Base-by-base conservation (phyloP, 148 eudicot genomes). In the Amaranthus cruentus region DNA sequence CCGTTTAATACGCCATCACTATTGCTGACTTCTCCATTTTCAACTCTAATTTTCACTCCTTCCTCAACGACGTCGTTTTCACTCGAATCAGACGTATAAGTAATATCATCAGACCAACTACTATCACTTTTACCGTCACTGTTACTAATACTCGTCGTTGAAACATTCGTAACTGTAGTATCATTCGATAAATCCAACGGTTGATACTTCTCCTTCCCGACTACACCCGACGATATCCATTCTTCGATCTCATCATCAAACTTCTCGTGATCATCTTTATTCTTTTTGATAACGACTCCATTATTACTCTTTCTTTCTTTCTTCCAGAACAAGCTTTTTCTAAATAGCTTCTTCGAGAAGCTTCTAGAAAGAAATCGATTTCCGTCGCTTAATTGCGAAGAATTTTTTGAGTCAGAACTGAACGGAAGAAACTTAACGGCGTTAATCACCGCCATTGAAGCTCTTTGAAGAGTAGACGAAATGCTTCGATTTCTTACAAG, bases 401-500 rank as follows among this genome's bases (percentile, higher is more conserved):
- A 55, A 15, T 42, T 12, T 53, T 66, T 12, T 3, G 66, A 46
- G 21, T 76, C 18, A 69, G 84, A 69, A 2, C 10, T 69, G 4
- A 85, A 86, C 53, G 85, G 91, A 43, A 91, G 71, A 15, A 76
- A 74, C 68, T 82, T 87, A 18, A 87, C 89, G 54, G 86, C 91
- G 78, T 75, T 81, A 28, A 90, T 82, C 3, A 86, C 69, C 43
- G 83, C 90, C 71, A 58, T 56, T 0, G 90, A 89, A 0, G 95
- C 91, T 68, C 79, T 70, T 4, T 71, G 86, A 6, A 92, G 70
- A 0, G 83, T 80, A 9, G 64, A 69, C 46, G 91, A 81, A 65
- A 73, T 62, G 49, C 14, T 67, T 15, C 55, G 55, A 52, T 57
- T 75, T 21, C 49, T 60, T 3, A 47, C 14, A 61, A 59, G 8